Evolutionary conservation across 2,329 filamentous ascomycete species (phyloP).

Genomic region (Pyrenochaeta sp.): DNA sequence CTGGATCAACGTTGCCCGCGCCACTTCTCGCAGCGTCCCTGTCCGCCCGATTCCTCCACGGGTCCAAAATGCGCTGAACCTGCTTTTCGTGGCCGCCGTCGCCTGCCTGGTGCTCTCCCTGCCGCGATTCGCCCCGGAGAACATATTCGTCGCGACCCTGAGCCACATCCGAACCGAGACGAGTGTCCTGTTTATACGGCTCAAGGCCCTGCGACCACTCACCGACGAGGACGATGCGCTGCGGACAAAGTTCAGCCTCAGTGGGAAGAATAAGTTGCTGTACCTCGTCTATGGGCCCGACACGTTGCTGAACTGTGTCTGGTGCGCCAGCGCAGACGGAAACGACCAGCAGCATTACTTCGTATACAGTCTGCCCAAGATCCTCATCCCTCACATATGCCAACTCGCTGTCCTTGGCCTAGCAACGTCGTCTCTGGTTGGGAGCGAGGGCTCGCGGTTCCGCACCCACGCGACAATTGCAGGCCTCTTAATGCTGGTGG

Average conservation of each 20-base stretch:
- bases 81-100: constrained; percentile 65
- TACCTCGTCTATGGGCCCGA: constrained; percentile 85
- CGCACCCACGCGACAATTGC: constrained; percentile 72
- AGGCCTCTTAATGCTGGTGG: constrained; percentile 63
- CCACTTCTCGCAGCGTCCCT: constrained; percentile 52
- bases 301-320: constrained; percentile 77
- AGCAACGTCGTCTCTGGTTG: constrained; percentile 74
- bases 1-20: constrained; percentile 67
- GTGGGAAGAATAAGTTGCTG: constrained; percentile 73
- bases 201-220: constrained; percentile 67
- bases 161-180: constrained; percentile 86
- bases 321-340: constrained; percentile 70
- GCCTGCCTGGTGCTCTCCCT: constrained; percentile 68
- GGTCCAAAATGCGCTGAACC: constrained; percentile 64
- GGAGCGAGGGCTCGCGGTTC: constrained; percentile 71
- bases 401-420: constrained; percentile 77
- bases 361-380: constrained; percentile 77
- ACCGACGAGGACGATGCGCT: constrained; percentile 70
- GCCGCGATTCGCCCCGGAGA: constrained; percentile 74
- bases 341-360: constrained; percentile 74
- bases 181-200: constrained; percentile 82
- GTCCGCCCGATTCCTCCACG: constrained; percentile 63
- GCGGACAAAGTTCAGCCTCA: constrained; percentile 66
- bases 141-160: constrained; percentile 78
- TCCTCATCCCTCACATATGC: constrained; percentile 78